These are phyloP conservation scores for Wallacemonas sp. DNA, from an alignment of 208 protist genomes.

Conservation along the genomic window DNA sequence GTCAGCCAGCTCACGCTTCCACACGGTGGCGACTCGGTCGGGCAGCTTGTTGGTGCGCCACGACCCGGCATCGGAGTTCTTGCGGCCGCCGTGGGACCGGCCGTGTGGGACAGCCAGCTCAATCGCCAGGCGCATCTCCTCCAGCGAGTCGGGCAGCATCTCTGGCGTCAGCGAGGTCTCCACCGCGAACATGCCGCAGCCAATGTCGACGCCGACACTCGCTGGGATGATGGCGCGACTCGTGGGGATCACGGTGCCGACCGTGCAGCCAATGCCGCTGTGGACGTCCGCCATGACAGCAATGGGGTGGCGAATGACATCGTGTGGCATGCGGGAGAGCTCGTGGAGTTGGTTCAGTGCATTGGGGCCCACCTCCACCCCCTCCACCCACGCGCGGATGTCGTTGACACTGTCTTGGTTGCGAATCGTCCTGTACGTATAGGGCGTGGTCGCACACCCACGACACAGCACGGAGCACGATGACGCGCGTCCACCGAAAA, in stretches of 20 bases:
- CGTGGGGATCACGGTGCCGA: conserved; percentile 88
- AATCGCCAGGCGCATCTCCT: conserved; percentile 67
- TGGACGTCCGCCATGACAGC: conserved; percentile 92
- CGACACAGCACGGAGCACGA: not conserved
- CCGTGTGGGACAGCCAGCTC: conserved; percentile 82
- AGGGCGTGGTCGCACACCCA: not conserved
- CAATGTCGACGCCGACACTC: conserved; percentile 90
- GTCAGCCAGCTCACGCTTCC: conserved; percentile 54
- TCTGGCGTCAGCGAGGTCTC: conserved; percentile 64
- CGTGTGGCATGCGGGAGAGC: conserved; percentile 44
- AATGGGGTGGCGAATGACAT: conserved; percentile 68
- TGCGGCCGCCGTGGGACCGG: conserved; percentile 64
- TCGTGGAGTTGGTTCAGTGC: conserved; percentile 59
- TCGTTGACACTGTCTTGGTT: conserved; percentile 34
- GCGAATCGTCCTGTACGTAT: conserved; percentile 22
- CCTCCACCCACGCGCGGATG: conserved; percentile 63
- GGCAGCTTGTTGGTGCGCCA: conserved; percentile 54
- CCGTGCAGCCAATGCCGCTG: conserved; percentile 76
- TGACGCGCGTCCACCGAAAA: no score
- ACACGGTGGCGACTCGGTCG: conserved; percentile 42
- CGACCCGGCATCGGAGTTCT: conserved; percentile 56
- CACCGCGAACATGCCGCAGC: conserved; percentile 89
- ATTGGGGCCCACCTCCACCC: conserved; percentile 58
- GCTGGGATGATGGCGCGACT: conserved; percentile 79
- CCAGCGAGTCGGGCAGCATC: conserved; percentile 64